Evolutionary conservation across 2,329 filamentous ascomycete genomes (phyloP).

Genomic region (Cadophora gregata): DNA sequence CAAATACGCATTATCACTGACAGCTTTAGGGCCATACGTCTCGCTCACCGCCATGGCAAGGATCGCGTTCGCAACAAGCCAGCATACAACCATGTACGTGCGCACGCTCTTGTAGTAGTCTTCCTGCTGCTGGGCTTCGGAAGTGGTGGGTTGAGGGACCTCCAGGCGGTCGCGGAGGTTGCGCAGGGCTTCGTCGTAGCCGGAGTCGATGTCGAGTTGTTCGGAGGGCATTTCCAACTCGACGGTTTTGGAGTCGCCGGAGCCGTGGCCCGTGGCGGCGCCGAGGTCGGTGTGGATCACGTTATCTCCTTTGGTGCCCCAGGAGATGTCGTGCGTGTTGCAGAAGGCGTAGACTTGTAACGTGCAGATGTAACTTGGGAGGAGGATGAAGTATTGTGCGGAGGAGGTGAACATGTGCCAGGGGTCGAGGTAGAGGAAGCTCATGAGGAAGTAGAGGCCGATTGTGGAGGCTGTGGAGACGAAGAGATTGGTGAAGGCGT

Average conservation of each 20-base stretch:
- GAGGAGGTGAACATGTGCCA: slow-evolving; percentile 99
- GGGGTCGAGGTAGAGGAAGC: slow-evolving; percentile 93
- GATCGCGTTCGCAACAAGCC: slow-evolving; percentile 91
- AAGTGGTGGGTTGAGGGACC: slow-evolving; percentile 65
- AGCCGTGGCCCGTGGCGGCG: slow-evolving; percentile 77
- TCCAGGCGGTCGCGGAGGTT: slow-evolving; percentile 94
- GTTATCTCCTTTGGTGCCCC: slow-evolving; percentile 99
- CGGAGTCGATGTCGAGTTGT: slow-evolving; percentile 96
- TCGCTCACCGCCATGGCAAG: slow-evolving; percentile 94
- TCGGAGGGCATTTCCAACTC: slow-evolving; percentile 98
- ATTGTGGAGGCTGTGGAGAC: slow-evolving; percentile 88
- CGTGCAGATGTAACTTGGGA: slow-evolving; percentile 95
- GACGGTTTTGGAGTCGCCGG: slow-evolving; percentile 76
- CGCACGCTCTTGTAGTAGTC: slow-evolving; percentile 98
- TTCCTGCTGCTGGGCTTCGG: slow-evolving; percentile 87
- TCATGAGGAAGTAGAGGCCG: slow-evolving; percentile 95
- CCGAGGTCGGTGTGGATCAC: slow-evolving; percentile 92
- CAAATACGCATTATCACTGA: slow-evolving; percentile 87
- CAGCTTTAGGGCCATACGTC: slow-evolving; percentile 73
- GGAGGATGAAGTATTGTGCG: slow-evolving; percentile 87
- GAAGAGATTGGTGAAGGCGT: slow-evolving; percentile 94
- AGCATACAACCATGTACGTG: slow-evolving; percentile 96
- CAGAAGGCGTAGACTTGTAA: slow-evolving; percentile 98
- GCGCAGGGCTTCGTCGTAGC: slow-evolving; percentile 94
- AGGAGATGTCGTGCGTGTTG: slow-evolving; percentile 98